A percentile compares a stretch with the other conserved stretches of the same genome.
phyloP scores from a whole-genome alignment of 202 grass and related monocot genomes.

The Dendrocalamus latiflorus region DNA sequence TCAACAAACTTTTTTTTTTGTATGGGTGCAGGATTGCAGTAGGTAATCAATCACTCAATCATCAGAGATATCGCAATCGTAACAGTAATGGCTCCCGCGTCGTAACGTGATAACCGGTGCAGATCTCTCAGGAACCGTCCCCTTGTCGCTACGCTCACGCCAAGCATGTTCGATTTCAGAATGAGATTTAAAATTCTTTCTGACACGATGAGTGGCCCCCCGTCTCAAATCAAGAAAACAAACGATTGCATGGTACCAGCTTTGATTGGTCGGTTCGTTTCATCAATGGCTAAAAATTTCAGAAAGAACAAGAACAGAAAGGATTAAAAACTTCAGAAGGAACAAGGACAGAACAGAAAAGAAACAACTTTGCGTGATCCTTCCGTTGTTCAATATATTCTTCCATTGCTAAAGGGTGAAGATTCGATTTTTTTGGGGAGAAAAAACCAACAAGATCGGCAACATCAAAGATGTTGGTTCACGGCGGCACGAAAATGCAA shows the following conservation, averaged over 20 bases:
- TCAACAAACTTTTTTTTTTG: not conserved
- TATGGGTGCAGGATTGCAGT: not conserved
- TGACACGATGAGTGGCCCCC: not conserved
- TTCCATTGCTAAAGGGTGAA: not conserved
- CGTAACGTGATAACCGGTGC: not conserved
- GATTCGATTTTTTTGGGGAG: not conserved
- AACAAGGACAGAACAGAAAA: not conserved
- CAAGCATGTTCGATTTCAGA: not conserved
- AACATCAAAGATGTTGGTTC: not conserved
- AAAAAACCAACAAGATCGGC: not conserved
- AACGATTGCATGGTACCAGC: not conserved
- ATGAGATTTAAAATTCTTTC: not conserved
- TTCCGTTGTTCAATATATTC: not conserved
- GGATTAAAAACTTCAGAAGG: not conserved
- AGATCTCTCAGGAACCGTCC: not conserved
- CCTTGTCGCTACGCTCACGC: not conserved
- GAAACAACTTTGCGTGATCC: conserved; percentile 1
- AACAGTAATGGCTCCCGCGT: not conserved
- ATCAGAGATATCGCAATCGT: not conserved
- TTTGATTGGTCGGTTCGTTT: not conserved
- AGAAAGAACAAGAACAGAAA: not conserved
- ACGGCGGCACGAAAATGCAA: not conserved
- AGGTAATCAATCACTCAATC: not conserved
- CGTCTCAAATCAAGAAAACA: not conserved
- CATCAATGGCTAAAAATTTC: not conserved